Evolutionary conservation across 305 asterid species (phyloP).

Genomic region (Salvia sclarea): DNA sequence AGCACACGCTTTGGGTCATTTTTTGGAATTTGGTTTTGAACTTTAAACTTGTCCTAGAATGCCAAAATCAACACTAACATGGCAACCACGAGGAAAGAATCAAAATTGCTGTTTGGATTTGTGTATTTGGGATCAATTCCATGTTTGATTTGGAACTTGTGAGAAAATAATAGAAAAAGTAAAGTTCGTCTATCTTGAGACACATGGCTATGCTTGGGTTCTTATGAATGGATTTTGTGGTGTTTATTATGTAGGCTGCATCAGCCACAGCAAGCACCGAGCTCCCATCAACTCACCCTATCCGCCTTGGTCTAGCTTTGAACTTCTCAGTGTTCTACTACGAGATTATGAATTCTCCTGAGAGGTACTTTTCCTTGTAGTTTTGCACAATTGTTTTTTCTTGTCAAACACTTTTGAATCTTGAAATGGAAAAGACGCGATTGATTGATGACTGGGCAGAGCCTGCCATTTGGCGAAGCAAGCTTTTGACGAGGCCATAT

Average conservation of each 20-base stretch:
- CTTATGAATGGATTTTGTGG: too few species aligned
- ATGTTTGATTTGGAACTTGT: too few species aligned
- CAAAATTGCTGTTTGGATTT: too few species aligned
- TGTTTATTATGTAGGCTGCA: constrained; percentile 59
- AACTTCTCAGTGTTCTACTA: constrained; percentile 91
- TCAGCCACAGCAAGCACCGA: constrained; percentile 71
- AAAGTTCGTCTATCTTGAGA: too few species aligned
- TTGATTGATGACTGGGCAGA: constrained; percentile 40
- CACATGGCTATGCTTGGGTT: too few species aligned
- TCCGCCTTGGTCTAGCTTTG: constrained; percentile 89
- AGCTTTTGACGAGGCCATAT: constrained; percentile 80
- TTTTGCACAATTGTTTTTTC: not conserved
- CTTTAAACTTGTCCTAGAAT: too few species aligned
- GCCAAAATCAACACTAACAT: too few species aligned
- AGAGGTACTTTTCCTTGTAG: constrained; percentile 42
- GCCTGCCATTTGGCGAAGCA: constrained; percentile 81
- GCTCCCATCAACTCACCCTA: constrained; percentile 89
- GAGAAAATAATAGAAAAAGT: too few species aligned
- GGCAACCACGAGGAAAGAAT: too few species aligned
- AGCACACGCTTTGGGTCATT: too few species aligned
- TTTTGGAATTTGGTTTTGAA: too few species aligned
- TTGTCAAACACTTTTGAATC: not conserved
- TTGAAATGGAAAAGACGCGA: not conserved
- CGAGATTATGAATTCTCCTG: constrained; percentile 92
- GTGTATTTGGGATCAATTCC: too few species aligned